Base-by-base conservation (phyloP, 192 early-diverging fungal species). In the Entomortierella parvispora region DNA sequence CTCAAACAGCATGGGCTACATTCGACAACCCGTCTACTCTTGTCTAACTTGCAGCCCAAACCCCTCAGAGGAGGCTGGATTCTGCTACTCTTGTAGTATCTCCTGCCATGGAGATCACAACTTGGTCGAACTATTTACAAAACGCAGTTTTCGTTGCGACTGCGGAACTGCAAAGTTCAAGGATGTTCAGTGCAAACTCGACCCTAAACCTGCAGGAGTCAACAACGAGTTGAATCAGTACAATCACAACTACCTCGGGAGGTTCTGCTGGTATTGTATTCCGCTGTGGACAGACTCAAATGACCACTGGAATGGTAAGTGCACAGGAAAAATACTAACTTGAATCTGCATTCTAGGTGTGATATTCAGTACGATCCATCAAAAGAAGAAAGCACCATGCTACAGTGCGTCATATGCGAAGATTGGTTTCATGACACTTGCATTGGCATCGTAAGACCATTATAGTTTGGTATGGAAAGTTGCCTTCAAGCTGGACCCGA, bases 71-170 rank as follows among this genome's bases (percentile, higher is more conserved):
- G 56, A 58, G 12, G 63, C 68, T 17, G 62, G 57, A 15, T 56
- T 56, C 20, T 93, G 93, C 71, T 93, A 93, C 70, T 88, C 89
- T 29, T 94, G 93, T 59, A 91, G 90, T 57, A 93, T 94, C 44
- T 83, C 89, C 32, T 94, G 91, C 65, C 91, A 93, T 67, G 64
- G 85, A 9, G 89, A 83, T 44, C 93, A 95, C 77, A 87, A 96
- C 9, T 80, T 96, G 14, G 84, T 94, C 40, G 95, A 98, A 77
- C 77, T 97, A 51, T 95, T 95, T 70, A 86, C 89, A 7, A 95
- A 95, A 57, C 82, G 95, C 2, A 65, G 82, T 58, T 98, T 98
- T 72, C 85, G 91, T 15, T 98, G 96, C 78, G 95, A 97, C 81
- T 98, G 96, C 55, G 96, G 95, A 7, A 90, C 91, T 0, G 22